Evolutionary conservation across 495 filamentous ascomycete species (phyloP), one percentile per base, ranked within the genome.

Genomic region (Astrothelium macrocarpum): DNA sequence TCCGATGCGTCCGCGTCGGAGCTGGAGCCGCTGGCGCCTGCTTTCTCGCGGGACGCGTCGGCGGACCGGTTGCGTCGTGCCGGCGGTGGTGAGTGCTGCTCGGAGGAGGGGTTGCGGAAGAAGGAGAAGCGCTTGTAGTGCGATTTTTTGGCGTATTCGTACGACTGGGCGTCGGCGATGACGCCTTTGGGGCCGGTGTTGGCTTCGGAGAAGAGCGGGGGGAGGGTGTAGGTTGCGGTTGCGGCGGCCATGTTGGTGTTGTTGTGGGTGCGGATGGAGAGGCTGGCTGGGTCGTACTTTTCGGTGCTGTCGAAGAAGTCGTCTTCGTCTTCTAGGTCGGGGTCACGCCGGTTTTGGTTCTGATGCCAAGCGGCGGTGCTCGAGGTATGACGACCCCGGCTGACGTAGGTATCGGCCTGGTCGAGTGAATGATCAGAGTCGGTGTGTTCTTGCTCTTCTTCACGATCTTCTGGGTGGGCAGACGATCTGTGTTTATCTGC

Each of bases 111-210:
- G 49, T 56, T 56, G 49, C 49, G 49, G 49, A 56, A 56, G 49
- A 56, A 56, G 4, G 49, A 56, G 25, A 56, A 56, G 49, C 49
- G 49, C 25, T 56, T 56, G 25, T 56, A 56, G 49, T 56, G 49
- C 23, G 49, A 56, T 29, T 56, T 56, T 29, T 56, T 56, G 49
- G 49, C 49, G 25, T 5, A 28, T 56, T 56, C 49, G 49, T 92
- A 97, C 61, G 89, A 86, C 66, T 89, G 84, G 28, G 94, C 94
- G 71, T 98, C 94, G 67, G 95, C 91, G 65, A 98, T 97, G 74
- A 98, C 94, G 67, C 94, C 94, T 78, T 97, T 97, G 62, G 96
- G 95, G 29, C 94, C 94, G n/a, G 95, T 95, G 69, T 94, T 89
- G 66, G 84, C 83, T 69, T 94, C 85, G 59, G 71, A 75, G 32